Conservation (phyloP, 495 filamentous ascomycete species). For the Ascodesmis nigricans region DNA sequence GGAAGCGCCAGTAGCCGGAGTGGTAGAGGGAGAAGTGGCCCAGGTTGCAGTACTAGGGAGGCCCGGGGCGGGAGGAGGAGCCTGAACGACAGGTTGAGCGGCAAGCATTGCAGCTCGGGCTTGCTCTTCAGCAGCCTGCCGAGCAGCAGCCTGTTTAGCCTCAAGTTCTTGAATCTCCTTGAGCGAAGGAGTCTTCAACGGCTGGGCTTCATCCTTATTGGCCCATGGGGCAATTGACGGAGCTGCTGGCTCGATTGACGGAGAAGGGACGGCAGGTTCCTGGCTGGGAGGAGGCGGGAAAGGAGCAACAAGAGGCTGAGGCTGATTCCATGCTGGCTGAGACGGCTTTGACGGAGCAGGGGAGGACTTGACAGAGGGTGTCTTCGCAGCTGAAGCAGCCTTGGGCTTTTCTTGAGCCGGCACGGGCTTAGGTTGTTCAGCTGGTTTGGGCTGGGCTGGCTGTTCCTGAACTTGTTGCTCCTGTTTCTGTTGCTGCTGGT, state of each 20-base stretch:
- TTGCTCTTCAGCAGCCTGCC: conserved; percentile 61
- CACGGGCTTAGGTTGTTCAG: not conserved
- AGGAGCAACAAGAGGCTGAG: conserved; percentile 17
- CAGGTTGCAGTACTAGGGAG: conserved; percentile 78
- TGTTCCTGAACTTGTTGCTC: conserved; percentile 12
- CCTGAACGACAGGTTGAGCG: conserved; percentile 58
- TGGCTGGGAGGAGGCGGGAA: conserved; percentile 17
- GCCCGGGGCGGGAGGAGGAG: conserved; percentile 41
- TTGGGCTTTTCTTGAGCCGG: conserved; percentile 6
- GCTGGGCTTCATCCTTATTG: conserved; percentile 34
- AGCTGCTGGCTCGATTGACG: conserved; percentile 30
- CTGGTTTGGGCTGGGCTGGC: conserved; percentile 12
- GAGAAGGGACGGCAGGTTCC: conserved; percentile 10
- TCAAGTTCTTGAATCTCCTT: conserved; percentile 95
- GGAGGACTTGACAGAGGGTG: conserved; percentile 22
- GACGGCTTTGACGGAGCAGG: conserved; percentile 42
- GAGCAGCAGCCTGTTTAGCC: conserved; percentile 78
- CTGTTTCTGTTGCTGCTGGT: conserved; percentile 7
- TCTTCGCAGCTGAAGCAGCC: conserved; percentile 8
- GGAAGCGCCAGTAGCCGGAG: conserved; percentile 30
- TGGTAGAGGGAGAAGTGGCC: conserved; percentile 46
- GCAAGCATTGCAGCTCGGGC: conserved; percentile 56
- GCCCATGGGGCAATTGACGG: conserved; percentile 84
- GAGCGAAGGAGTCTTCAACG: conserved; percentile 66
- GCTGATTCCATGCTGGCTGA: conserved; percentile 20